Evolutionary conservation across 140 eudicot species (phyloP), one percentile per base, ranked within the genome.

Genomic region (Ambrosia hybrid): DNA sequence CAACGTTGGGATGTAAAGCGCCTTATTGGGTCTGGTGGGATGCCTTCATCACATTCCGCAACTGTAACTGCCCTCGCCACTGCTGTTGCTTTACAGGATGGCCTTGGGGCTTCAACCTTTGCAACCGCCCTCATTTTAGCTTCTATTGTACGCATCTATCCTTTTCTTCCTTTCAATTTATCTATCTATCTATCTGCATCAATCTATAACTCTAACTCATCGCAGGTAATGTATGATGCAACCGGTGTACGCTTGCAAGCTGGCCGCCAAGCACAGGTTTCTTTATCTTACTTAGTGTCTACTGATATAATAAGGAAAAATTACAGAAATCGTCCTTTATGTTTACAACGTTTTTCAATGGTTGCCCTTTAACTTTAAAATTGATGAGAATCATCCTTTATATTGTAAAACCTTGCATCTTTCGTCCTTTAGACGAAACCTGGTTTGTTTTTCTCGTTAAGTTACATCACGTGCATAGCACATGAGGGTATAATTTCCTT

Each of bases 31-130:
- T 94, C 99, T 26, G 99, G 99, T 41, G 99, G 99, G 39, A 94
- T 94, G 99, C 99, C 99, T 37, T 94, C 99, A 13, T 94, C 99
- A 9, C 99, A 94, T 83, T 86, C 97, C 60, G 89, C 99, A 71
- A 90, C 97, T 9, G 99, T 94, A 57, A 80, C 96, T 59, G 97
- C 99, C 67, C 90, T 94, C 63, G 97, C 99, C 0, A 74, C 78
- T 43, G 99, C 86, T 51, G 84, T 94, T 68, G 99, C 96, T n/a
- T 86, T 88, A 59, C 88, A 81, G 4, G 95, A 94, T 36, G 96
- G 97, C 37, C 17, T 83, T 78, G 99, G 95, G 21, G 85, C 86
- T 65, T 84, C 97, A 0, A 38, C 76, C 14, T 94, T 90, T 81
- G 96, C 97, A 56, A 76, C 81, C 11, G 83, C 96, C 49, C 75